Base-by-base conservation (phyloP, 2,329 filamentous ascomycete species). In the Aspergillus novofumigatus region DNA sequence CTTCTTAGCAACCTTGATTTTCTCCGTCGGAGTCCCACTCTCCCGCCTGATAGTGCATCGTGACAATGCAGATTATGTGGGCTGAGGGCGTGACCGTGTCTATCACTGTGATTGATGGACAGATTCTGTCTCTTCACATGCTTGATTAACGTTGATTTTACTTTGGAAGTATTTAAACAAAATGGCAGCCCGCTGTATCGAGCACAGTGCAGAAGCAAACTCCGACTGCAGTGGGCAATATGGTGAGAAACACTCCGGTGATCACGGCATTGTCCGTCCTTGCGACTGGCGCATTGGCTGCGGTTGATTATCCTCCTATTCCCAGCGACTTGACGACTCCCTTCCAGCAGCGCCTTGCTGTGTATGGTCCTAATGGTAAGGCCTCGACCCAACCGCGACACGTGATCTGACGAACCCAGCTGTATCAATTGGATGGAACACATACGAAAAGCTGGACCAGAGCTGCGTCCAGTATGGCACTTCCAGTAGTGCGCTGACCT, bases 361-460 rank as follows among this genome's bases (percentile, higher is more conserved):
- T 83, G 10, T 78, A 78, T 48, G 80, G 79, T 1, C 74, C 78
- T 0, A 78, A 78, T 59, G 71, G 81, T 83, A 62, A 69, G 75
- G 60, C 23, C 10, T 47, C 41, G 2, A 10, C 28, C 29, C 23
- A 52, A 11, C n/a, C 2, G 11, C 4, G 1, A 3, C 21, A n/a
- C 2, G 17, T 35, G 14, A 10, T 3, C 14, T 32, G 4, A 55
- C 62, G 21, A 54, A 2, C 14, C 1, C 53, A 83, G 81, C 78
- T 35, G 74, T 84, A 6, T 79, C 80, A 0, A 71, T 85, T 38
- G 81, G 78, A 1, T 85, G 82, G 82, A 84, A 84, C 64, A 85
- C 82, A 0, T 85, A 83, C 63, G 59, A 75, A 55, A 62, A 79
- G 59, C 63, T 81, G 14, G 66, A 63, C 56, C 64, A 76, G 41